Conservation (phyloP, 495 filamentous ascomycete species). For the Xylaria nigripes region DNA sequence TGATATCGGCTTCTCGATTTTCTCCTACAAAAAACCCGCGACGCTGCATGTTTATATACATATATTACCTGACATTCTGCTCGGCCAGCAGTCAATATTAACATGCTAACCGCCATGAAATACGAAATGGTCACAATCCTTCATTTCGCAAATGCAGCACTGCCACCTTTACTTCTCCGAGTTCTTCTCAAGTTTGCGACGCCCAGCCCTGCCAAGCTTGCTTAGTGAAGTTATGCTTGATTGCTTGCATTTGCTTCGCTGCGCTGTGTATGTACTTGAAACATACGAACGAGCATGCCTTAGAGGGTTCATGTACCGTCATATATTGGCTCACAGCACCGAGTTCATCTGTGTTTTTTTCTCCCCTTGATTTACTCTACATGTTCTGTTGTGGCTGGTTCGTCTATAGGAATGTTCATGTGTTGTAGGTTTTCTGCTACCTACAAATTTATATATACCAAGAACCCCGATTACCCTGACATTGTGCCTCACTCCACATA, state of each 20-base stretch:
- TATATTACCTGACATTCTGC: too few relatives aligned
- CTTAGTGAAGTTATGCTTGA: not conserved
- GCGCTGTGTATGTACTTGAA: not conserved
- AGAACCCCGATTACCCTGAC: too few relatives aligned
- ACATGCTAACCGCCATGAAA: not conserved
- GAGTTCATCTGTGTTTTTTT: too few relatives aligned
- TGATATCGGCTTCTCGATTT: not conserved
- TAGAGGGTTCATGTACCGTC: too few relatives aligned
- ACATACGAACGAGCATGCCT: too few relatives aligned
- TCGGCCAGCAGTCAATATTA: not conserved
- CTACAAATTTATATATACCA: too few relatives aligned
- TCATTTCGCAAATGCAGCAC: not conserved
- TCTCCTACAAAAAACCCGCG: not conserved
- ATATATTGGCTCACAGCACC: too few relatives aligned
- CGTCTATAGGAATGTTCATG: too few relatives aligned
- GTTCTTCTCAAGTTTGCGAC: slow-evolving; percentile 2
- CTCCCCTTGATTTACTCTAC: too few relatives aligned
- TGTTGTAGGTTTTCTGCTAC: too few relatives aligned
- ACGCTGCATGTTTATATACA: not conserved
- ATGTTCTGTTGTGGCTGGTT: too few relatives aligned
- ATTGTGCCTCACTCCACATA: slow-evolving; percentile 8
- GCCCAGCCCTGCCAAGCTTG: slow-evolving; percentile 5
- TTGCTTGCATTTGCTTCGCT: too few relatives aligned
- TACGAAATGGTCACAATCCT: not conserved
- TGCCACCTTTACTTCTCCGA: not conserved